Conservation (phyloP, 495 filamentous ascomycete genomes). For the Bacidia gigantensis region DNA sequence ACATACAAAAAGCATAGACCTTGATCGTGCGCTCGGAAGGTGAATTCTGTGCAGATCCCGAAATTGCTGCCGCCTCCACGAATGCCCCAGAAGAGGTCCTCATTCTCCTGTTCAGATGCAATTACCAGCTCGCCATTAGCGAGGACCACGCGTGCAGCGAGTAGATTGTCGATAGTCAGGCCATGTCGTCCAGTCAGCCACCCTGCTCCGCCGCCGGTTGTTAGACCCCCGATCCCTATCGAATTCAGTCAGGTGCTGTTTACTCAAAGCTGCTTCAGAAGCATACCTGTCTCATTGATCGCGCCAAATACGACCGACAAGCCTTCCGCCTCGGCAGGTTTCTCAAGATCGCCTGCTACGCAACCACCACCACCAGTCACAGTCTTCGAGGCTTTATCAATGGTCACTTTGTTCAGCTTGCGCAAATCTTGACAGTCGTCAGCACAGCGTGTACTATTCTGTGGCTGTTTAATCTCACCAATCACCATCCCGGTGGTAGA, state of each 20-base stretch:
- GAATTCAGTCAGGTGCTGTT: neutral
- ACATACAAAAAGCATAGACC: conserved; percentile 18
- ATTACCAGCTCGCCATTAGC: conserved; percentile 20
- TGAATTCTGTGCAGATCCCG: conserved; percentile 20
- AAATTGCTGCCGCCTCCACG: conserved; percentile 26
- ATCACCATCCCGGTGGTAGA: conserved; percentile 40
- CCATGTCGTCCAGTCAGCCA: conserved; percentile 24
- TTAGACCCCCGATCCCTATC: conserved; percentile 23
- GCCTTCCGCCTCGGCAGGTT: conserved; percentile 3
- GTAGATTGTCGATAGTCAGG: conserved; percentile 25
- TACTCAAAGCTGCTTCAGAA: neutral
- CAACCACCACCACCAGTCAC: conserved; percentile 38
- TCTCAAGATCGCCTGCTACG: neutral
- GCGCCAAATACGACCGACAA: conserved; percentile 4
- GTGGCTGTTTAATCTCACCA: neutral
- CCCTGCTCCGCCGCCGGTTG: conserved; percentile 26
- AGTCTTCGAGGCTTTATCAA: conserved; percentile 29
- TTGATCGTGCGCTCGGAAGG: conserved; percentile 16
- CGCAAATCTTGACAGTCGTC: conserved; percentile 28
- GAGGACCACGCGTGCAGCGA: conserved; percentile 22
- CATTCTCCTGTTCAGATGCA: conserved; percentile 17
- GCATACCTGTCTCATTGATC: conserved; percentile 3
- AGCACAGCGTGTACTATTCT: neutral
- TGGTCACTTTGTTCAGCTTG: conserved; percentile 33
- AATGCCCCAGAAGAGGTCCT: conserved; percentile 25